Base-by-base conservation (phyloP, 2,329 filamentous ascomycete genomes). In the Aspergillus sp. region DNA sequence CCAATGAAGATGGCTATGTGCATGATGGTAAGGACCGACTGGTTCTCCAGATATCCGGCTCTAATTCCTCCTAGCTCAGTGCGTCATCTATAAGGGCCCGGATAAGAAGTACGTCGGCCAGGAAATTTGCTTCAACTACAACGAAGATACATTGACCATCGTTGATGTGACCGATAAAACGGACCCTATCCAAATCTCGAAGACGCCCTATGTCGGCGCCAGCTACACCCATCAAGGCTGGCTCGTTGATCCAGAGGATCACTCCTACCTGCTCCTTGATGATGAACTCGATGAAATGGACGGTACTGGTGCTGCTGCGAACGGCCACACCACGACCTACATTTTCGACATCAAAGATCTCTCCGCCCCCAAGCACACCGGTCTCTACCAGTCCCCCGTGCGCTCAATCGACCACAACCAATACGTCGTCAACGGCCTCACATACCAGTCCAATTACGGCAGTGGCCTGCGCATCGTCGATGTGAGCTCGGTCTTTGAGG, bases 111-210 rank as follows among this genome's bases (percentile, higher is more conserved):
- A 64, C 56, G 56, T 30, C 11, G 56, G 53, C 41, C 57, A 44
- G 1, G 60, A 62, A 20, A 64, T 64, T 49, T 64, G 60, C 55
- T 64, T 64, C 58, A 64, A 64, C 60, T 64, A 62, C 48, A 64
- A 64, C 53, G 62, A 64, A 39, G 60, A 64, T 20, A 55, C 53
- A 11, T 51, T 62, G 38, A 64, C 62, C 11, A 64, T 64, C 38
- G 62, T 60, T n/a, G 62, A 64, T 9, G 53, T 64, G 9, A 61
- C 57, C 9, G 55, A 64, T 45, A 62, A 57, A 26, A 45, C 39
- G 6, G 38, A 43, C 4, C 60, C 62, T 2, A 44, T 55, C 38
- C 62, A 64, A 20, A 64, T 64, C 51, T 62, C 62, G 39, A 62
- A 57, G 51, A 62, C 62, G 5, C 60, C 62, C 44, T 64, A 64